Evolutionary conservation across 306 rosid species (phyloP).

Genomic region (Astragalus membranaceus): DNA sequence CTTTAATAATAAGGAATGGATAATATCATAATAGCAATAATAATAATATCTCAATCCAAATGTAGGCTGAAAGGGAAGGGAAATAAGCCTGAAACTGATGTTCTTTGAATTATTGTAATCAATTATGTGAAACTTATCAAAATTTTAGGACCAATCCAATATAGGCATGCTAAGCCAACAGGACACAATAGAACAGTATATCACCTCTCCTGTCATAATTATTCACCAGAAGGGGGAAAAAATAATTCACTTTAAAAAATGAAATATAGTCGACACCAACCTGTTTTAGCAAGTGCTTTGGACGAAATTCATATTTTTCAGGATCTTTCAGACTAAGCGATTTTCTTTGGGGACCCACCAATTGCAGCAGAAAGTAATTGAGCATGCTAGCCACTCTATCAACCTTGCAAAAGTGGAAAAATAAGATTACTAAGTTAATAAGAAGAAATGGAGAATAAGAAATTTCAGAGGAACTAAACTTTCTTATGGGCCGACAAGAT

Average conservation of each 20-base stretch:
- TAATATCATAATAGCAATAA: no score
- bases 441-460: neutral
- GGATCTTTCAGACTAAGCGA: conserved; percentile 96
- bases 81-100: neutral
- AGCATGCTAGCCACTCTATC: conserved; percentile 99
- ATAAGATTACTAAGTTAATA: neutral
- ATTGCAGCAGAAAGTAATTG: conserved; percentile 90
- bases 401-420: conserved; percentile 46
- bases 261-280: conserved; percentile 34
- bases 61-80: neutral
- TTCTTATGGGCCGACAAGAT: neutral
- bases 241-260: neutral
- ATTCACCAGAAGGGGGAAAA: neutral
- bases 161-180: neutral
- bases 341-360: conserved; percentile 96
- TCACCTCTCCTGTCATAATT: neutral
- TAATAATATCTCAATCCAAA: no score
- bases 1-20: no score
- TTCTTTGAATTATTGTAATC: neutral
- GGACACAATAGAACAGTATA: conserved; percentile 5
- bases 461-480: conserved; percentile 6
- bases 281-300: conserved; percentile 91
- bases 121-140: neutral
- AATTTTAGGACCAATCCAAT: neutral
- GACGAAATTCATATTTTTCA: conserved; percentile 93